phyloP scores from a whole-genome alignment of 371 early-diverging fungal genomes.

The Thermomucor indicae-seudaticae region DNA sequence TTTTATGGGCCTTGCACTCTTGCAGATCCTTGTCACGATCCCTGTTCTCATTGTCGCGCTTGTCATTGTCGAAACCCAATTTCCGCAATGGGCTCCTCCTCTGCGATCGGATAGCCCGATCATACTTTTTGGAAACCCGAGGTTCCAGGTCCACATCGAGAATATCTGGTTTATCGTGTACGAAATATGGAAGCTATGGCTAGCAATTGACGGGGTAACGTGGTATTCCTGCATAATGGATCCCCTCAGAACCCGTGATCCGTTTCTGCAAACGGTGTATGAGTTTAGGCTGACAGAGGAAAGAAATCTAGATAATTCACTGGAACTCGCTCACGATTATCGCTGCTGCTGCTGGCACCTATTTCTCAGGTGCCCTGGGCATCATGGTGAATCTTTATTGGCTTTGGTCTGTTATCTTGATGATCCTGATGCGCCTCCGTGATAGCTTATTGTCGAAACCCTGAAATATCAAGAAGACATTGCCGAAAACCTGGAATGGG shows the following conservation, averaged over 20 bases:
- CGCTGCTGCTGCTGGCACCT: slow-evolving; percentile 5
- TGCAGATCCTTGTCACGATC: slow-evolving; percentile 14
- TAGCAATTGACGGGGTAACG: slow-evolving; percentile 14
- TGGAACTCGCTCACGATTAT: slow-evolving; percentile 13
- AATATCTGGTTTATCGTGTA: slow-evolving; percentile 17
- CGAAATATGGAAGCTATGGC: slow-evolving; percentile 14
- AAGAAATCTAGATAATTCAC: slow-evolving; percentile 8
- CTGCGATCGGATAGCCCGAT: background rate
- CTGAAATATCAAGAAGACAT: slow-evolving; percentile 4
- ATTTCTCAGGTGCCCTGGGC: slow-evolving; percentile 14
- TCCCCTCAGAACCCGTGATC: background rate
- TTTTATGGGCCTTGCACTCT: slow-evolving; percentile 6
- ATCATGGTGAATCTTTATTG: slow-evolving; percentile 9
- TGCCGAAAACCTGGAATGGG: slow-evolving; percentile 9
- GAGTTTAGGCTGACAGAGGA: no score
- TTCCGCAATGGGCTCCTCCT: background rate
- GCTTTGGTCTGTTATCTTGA: no score
- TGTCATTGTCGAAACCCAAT: slow-evolving; percentile 1
- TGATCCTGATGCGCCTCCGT: no score
- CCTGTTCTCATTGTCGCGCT: slow-evolving; percentile 10
- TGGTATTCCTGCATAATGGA: background rate
- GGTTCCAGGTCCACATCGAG: slow-evolving; percentile 8
- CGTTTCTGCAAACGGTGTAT: no score
- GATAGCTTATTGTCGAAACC: background rate
- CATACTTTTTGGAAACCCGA: background rate